Evolutionary conservation across 768 basidiomycete species (phyloP).

Genomic region (Mycena rebaudengoi): DNA sequence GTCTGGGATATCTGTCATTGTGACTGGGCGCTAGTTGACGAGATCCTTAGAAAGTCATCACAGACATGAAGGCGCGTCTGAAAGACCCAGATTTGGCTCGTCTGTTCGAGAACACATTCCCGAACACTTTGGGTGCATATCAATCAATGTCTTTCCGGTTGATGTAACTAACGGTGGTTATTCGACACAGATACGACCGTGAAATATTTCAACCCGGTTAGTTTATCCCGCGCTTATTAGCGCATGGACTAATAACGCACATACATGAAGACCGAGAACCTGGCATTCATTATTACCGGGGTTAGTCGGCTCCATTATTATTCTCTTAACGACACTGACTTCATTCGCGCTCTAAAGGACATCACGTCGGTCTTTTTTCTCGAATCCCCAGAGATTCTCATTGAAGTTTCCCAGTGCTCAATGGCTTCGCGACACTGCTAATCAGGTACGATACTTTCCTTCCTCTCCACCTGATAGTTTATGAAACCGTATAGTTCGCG

Average conservation of each 20-base stretch:
- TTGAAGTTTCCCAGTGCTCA: conserved; percentile 64
- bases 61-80: conserved; percentile 74
- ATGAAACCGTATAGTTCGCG: conserved; percentile 60
- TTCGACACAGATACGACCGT: conserved; percentile 78
- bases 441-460: conserved; percentile 57
- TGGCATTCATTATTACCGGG: conserved; percentile 85
- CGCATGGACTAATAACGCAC: background rate
- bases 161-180: background rate
- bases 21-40: background rate
- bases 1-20: background rate
- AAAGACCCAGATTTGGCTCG: conserved; percentile 83
- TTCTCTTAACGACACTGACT: background rate
- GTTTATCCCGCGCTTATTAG: conserved; percentile 8
- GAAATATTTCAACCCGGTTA: conserved; percentile 73
- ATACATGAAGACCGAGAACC: conserved; percentile 61
- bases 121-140: conserved; percentile 75
- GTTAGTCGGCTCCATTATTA: conserved; percentile 47
- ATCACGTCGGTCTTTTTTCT: too few relatives aligned
- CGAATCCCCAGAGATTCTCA: background rate
- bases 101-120: conserved; percentile 84
- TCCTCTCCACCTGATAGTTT: conserved; percentile 13
- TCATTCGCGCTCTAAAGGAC: background rate
- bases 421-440: conserved; percentile 85
- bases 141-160: background rate
- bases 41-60: conserved; percentile 66